A percentile compares a stretch with the other conserved stretches of the same genome.
Conservation (phyloP, 2,329 filamentous ascomycete species). For the Colletotrichum cordylinicola region DNA sequence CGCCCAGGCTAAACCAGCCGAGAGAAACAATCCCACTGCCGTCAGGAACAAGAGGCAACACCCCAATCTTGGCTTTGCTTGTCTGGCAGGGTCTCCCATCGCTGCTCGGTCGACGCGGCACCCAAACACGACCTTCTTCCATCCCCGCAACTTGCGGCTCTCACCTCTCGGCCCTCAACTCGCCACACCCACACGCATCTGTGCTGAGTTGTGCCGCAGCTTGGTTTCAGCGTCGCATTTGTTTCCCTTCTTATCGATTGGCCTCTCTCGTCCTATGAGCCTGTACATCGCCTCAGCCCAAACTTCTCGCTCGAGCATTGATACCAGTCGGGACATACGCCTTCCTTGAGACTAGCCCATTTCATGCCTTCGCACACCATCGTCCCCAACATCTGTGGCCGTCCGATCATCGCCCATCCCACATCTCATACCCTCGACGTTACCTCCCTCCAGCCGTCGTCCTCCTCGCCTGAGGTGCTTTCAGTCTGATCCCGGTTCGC, state of each 20-base stretch:
- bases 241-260: slow-evolving; percentile 15
- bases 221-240: slow-evolving; percentile 21
- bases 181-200: slow-evolving; percentile 20
- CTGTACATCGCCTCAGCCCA: background rate
- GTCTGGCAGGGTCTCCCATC: slow-evolving; percentile 14
- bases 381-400: background rate
- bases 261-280: slow-evolving; percentile 7
- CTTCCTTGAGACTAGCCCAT: slow-evolving; percentile 10
- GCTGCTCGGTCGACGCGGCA: background rate
- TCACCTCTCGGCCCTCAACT: background rate
- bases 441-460: background rate
- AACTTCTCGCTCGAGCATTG: slow-evolving; percentile 7
- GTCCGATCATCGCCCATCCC: slow-evolving; percentile 7
- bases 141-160: slow-evolving; percentile 12
- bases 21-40: background rate
- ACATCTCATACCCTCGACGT: slow-evolving; percentile 2
- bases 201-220: slow-evolving; percentile 22
- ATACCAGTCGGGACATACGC: background rate
- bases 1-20: background rate
- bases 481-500: slow-evolving; percentile 13
- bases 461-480: background rate
- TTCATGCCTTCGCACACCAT: slow-evolving; percentile 16
- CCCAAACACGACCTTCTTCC: background rate
- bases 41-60: slow-evolving; percentile 3
- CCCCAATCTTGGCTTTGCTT: background rate